phyloP scores from a whole-genome alignment of 1,284 basidiomycete genomes.

The Leccinum ambiguum region DNA sequence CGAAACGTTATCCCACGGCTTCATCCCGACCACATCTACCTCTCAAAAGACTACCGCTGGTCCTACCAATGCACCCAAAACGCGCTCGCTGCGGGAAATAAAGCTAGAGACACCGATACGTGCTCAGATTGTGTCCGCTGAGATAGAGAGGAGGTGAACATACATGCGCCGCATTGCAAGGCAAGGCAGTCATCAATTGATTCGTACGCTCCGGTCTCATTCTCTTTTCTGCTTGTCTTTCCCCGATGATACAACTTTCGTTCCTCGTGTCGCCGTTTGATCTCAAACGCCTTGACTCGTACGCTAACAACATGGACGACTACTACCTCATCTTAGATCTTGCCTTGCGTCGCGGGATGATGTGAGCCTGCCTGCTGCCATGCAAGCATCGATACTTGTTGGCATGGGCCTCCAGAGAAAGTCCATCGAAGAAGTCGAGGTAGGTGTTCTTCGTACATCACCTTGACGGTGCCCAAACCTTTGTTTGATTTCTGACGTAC shows the following conservation, averaged over 20 bases:
- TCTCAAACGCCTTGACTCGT: slow-evolving; percentile 93
- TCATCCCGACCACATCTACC: slow-evolving; percentile 50
- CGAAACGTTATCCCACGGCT: slow-evolving; percentile 65
- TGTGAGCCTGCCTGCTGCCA: slow-evolving; percentile 65
- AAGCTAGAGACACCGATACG: slow-evolving; percentile 96
- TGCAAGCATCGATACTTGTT: slow-evolving; percentile 87
- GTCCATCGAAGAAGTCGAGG: slow-evolving; percentile 87
- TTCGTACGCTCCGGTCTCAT: not conserved
- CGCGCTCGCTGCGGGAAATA: slow-evolving; percentile 87
- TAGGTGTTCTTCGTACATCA: slow-evolving; percentile 31
- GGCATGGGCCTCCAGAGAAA: slow-evolving; percentile 93
- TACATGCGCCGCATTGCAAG: slow-evolving; percentile 27
- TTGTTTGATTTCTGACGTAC: slow-evolving; percentile 13
- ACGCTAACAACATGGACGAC: slow-evolving; percentile 95
- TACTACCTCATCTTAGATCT: slow-evolving; percentile 93
- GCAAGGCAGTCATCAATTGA: slow-evolving; percentile 31
- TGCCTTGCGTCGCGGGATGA: slow-evolving; percentile 74
- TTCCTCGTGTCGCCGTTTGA: slow-evolving; percentile 77
- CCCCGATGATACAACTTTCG: slow-evolving; percentile 50
- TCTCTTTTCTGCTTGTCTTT: slow-evolving; percentile 1
- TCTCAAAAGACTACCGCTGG: slow-evolving; percentile 45
- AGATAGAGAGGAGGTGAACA: too few species aligned
- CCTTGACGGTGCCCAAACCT: not conserved
- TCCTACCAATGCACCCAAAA: slow-evolving; percentile 60
- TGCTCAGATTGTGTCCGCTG: slow-evolving; percentile 1